Evolutionary conservation across 2,329 filamentous ascomycete genomes (phyloP), one percentile per base, ranked within the genome.

Genomic region (Exophiala lecanii-corni): DNA sequence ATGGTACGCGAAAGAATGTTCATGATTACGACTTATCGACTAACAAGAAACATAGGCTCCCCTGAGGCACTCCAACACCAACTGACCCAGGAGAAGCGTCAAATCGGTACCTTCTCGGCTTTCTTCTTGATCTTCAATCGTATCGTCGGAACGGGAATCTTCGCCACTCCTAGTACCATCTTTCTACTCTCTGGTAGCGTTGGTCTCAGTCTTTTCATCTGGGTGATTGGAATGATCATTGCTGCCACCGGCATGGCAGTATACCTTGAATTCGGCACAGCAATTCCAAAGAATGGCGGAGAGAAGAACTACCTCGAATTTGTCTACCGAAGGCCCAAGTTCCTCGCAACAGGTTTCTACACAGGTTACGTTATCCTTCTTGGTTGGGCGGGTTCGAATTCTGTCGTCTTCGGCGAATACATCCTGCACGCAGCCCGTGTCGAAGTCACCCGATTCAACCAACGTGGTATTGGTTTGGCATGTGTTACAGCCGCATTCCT

Each of bases 111-210:
- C 5, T 45, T 67, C 46, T 66, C 60, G 43, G 66, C 66, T n/a
- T 56, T 68, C 2, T 67, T 71, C 42, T 56, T 73, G 33, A 71
- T 72, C 42, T 69, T 73, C 53, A 73, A 72, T 51, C 65, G 70
- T 2, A 61, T 59, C 36, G 54, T 71, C 17, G 68, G 69, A 2
- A 60, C 68, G 7, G 64, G 71, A 48, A 62, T 75, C 17, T 79
- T 78, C 54, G 75, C 75, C 1, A 75, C 76, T 1, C 76, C 76
- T 1, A 72, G 72, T 2, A 73, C 74, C n/a, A 74, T 79, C 36
- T 75, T 76, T 45, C 66, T 68, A 5, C 70, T 72, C 1, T 71
- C 74, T 2, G 75, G 75, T 0, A 76, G 69, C 5, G 75, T 78
- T 3, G 76, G 76, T 2, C 68, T 76, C 33, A 65, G 69, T 5